Evolutionary conservation across 2,329 filamentous ascomycete species (phyloP).

Genomic region (Trichoderma koningiopsis): DNA sequence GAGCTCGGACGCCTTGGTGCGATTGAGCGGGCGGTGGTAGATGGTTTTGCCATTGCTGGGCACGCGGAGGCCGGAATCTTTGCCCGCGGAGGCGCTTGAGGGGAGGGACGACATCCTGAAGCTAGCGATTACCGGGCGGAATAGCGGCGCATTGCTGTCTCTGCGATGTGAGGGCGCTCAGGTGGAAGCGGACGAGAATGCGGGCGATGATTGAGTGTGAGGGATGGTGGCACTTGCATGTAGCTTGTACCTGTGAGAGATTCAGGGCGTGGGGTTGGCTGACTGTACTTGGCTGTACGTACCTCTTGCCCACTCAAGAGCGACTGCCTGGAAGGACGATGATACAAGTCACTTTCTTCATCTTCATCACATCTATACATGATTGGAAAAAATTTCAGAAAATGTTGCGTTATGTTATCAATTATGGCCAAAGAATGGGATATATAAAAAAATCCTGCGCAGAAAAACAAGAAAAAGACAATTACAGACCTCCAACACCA

Average conservation of each 20-base stretch:
- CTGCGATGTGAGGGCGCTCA: not conserved
- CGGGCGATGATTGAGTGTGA: not conserved
- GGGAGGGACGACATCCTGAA: conserved; percentile 54
- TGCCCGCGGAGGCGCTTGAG: conserved; percentile 48
- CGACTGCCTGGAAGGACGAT: not conserved
- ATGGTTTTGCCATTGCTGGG: conserved; percentile 96
- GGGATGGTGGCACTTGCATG: not conserved
- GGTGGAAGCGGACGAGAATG: not conserved
- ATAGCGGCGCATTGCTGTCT: conserved; percentile 24
- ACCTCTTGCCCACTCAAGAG: not conserved
- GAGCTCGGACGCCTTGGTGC: conserved; percentile 82
- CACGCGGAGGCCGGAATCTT: conserved; percentile 72
- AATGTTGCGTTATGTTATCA: not conserved
- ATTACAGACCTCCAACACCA: not conserved
- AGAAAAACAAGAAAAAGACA: not conserved
- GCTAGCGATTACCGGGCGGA: not conserved
- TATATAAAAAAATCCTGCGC: not conserved
- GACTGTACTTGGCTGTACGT: conserved; percentile 4
- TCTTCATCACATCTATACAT: not conserved
- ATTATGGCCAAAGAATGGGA: not conserved
- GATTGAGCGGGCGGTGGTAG: conserved; percentile 93
- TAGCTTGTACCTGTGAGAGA: not conserved
- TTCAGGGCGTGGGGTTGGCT: conserved; percentile 20
- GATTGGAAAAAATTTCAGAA: not conserved
- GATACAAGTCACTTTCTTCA: not conserved